Evolutionary conservation across 2,329 filamentous ascomycete genomes (phyloP).

Genomic region (Lachnellula willkommii): DNA sequence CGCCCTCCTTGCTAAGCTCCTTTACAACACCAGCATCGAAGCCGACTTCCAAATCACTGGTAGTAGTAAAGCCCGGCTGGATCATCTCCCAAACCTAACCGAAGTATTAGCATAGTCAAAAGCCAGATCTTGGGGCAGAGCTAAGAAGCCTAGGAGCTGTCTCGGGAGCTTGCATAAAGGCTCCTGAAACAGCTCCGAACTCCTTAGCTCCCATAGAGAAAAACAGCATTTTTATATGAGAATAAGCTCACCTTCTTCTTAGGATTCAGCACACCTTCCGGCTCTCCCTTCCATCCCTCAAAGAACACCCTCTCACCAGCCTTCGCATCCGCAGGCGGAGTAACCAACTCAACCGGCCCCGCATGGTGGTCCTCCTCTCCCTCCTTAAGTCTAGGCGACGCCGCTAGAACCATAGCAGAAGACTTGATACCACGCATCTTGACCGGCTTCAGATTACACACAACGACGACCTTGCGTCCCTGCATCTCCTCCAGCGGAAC

Average conservation of each 20-base stretch:
- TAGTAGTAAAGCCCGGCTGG: constrained; percentile 93
- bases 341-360: constrained; percentile 87
- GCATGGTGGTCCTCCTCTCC: constrained; percentile 82
- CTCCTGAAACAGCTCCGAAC: too few species aligned
- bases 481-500: constrained; percentile 96
- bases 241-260: constrained; percentile 72
- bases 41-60: constrained; percentile 69
- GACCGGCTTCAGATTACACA: constrained; percentile 97
- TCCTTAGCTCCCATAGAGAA: too few species aligned
- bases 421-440: constrained; percentile 92
- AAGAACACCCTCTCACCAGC: constrained; percentile 89
- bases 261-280: constrained; percentile 89
- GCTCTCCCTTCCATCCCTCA: constrained; percentile 89
- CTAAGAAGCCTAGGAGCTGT: too few species aligned
- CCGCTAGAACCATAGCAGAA: constrained; percentile 87
- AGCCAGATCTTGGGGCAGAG: too few species aligned
- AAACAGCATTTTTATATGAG: too few species aligned
- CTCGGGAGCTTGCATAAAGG: too few species aligned
- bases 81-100: constrained; percentile 77
- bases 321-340: constrained; percentile 68
- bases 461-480: constrained; percentile 86
- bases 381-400: constrained; percentile 75
- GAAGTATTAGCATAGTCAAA: too few species aligned
- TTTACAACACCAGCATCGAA: constrained; percentile 78
- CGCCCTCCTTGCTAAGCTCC: constrained; percentile 65